These are phyloP conservation scores for Fusarium burgessii DNA, from an alignment of 2,329 filamentous ascomycete genomes.

Conservation along the genomic window DNA sequence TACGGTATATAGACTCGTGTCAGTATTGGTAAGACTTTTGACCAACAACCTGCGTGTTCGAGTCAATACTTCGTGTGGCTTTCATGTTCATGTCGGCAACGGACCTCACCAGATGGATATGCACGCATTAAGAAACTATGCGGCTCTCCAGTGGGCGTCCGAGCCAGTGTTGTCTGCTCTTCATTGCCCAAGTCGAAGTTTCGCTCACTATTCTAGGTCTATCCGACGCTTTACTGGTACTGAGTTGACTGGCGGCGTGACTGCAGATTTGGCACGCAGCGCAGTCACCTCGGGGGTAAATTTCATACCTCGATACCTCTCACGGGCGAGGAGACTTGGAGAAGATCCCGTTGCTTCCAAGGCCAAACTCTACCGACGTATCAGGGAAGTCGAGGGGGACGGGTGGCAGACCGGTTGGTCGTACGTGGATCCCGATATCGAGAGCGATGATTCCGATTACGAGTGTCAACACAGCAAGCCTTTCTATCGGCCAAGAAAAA, in stretches of 20 bases:
- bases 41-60: conserved; percentile 49
- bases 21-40: conserved; percentile 49
- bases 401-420: too few species aligned
- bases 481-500: conserved; percentile 32
- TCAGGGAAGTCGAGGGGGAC: not conserved
- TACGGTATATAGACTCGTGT: conserved; percentile 46
- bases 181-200: conserved; percentile 50
- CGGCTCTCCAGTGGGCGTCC: conserved; percentile 52
- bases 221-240: conserved; percentile 17
- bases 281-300: not conserved
- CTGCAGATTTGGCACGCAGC: conserved; percentile 5
- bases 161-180: conserved; percentile 53
- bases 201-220: conserved; percentile 3
- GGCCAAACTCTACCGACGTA: not conserved
- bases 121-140: conserved; percentile 47
- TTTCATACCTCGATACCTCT: conserved; percentile 29
- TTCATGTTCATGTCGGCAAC: conserved; percentile 55
- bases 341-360: conserved; percentile 32
- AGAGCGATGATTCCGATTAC: conserved; percentile 33
- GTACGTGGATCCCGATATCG: conserved; percentile 8
- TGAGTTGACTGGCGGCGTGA: conserved; percentile 5
- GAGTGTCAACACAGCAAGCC: conserved; percentile 18
- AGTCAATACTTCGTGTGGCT: conserved; percentile 50
- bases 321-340: conserved; percentile 44
- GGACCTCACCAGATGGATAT: conserved; percentile 49